Evolutionary conservation across 2,329 filamentous ascomycete species (phyloP).

Genomic region (Sporothrix humicola): DNA sequence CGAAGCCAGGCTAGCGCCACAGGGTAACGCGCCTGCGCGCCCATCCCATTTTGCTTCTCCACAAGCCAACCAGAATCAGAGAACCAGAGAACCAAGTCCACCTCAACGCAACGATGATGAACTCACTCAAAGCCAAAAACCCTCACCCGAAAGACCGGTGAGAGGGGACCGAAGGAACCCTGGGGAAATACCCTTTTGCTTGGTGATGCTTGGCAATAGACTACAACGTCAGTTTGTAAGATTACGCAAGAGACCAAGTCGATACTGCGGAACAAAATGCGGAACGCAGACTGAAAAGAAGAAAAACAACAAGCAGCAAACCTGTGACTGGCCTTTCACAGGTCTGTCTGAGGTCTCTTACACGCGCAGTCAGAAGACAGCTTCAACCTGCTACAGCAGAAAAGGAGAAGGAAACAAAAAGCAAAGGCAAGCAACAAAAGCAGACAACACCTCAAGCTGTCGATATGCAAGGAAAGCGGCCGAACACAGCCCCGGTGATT

Average conservation of each 20-base stretch:
- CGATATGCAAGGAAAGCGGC: neutral
- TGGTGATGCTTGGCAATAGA: conserved; percentile 3
- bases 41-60: conserved; percentile 16
- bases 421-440: neutral
- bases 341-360: neutral
- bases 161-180: neutral
- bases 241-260: neutral
- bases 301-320: neutral
- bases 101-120: no score
- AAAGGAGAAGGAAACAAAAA: neutral
- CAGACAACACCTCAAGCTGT: neutral
- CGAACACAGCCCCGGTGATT: conserved; percentile 26
- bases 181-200: neutral
- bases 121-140: no score
- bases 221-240: neutral
- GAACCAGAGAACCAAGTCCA: neutral
- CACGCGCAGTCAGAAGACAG: conserved; percentile 17
- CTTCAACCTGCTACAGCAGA: neutral
- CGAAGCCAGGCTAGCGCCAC: conserved; percentile 25
- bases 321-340: neutral
- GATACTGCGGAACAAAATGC: neutral
- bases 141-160: neutral
- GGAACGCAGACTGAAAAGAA: neutral
- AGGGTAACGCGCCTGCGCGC: conserved; percentile 14
- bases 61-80: neutral